Conservation (phyloP, 768 basidiomycete species). For the Brasilioporus rufonigricans region DNA sequence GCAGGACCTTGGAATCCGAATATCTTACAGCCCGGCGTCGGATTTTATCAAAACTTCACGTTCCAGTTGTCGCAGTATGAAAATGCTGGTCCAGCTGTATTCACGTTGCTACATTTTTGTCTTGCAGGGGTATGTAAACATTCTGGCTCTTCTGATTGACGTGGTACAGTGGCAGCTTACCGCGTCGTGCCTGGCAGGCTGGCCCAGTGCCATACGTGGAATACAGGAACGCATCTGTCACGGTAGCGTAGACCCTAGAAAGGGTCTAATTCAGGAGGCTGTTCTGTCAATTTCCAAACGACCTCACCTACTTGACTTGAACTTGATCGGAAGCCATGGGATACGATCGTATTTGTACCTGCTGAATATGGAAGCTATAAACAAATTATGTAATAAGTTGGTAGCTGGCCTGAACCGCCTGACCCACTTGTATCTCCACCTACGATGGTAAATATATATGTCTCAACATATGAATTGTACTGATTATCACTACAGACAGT, state of each 20-base stretch:
- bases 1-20: conserved; percentile 18
- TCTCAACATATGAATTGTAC: neutral
- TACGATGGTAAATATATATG: conserved; percentile 15
- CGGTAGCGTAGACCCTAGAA: conserved; percentile 2
- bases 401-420: neutral
- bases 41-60: conserved; percentile 22
- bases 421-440: neutral
- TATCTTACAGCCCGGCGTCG: neutral
- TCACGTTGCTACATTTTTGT: conserved; percentile 18
- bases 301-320: too few species aligned
- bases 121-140: conserved; percentile 11
- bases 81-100: conserved; percentile 13
- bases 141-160: neutral
- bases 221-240: conserved; percentile 19
- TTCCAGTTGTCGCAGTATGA: conserved; percentile 7
- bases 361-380: conserved; percentile 12
- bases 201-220: conserved; percentile 18
- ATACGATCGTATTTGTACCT: conserved; percentile 16
- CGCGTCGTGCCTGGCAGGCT: conserved; percentile 8
- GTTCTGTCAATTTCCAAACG: neutral
- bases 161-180: neutral
- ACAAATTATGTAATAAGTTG: conserved; percentile 11
- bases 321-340: too few species aligned
- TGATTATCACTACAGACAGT: conserved; percentile 40
- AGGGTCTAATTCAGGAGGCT: neutral